These are phyloP conservation scores for Somion occarium DNA, from an alignment of 1,284 basidiomycete species.

Conservation along the genomic window DNA sequence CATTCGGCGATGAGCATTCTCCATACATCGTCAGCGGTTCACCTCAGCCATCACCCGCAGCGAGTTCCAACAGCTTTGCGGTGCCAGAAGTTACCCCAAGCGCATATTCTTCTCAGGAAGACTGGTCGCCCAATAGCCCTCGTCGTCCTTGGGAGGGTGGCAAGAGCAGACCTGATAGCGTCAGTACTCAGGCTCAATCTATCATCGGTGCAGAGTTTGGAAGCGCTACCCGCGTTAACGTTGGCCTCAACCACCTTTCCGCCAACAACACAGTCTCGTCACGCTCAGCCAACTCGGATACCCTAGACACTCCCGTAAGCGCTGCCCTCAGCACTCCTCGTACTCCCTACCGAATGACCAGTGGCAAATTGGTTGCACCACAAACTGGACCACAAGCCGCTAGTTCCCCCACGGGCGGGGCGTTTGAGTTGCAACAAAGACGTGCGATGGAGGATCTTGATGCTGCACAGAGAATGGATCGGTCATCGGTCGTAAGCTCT, in stretches of 20 bases:
- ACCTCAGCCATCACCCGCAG: constrained; percentile 30
- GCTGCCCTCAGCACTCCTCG: constrained; percentile 32
- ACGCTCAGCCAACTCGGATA: constrained; percentile 11
- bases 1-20: constrained; percentile 61
- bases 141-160: constrained; percentile 37
- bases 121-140: constrained; percentile 34
- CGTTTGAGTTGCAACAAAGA: constrained; percentile 57
- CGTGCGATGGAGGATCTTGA: constrained; percentile 51
- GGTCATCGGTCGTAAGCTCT: constrained; percentile 58
- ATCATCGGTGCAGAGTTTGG: constrained; percentile 50
- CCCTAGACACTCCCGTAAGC: constrained; percentile 25
- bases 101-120: constrained; percentile 15
- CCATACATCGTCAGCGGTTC: constrained; percentile 29
- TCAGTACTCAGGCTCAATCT: constrained; percentile 53
- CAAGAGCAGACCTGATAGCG: constrained; percentile 22
- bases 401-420: constrained; percentile 24
- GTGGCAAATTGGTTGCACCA: constrained; percentile 53
- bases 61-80: constrained; percentile 39
- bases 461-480: constrained; percentile 44
- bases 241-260: constrained; percentile 38
- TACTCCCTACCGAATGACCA: constrained; percentile 53
- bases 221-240: constrained; percentile 59
- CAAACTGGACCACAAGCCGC: constrained; percentile 19
- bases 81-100: constrained; percentile 17
- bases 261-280: constrained; percentile 11